Evolutionary conservation across 257 asterid genomes (phyloP), one percentile per base, ranked within the genome.

Genomic region (Nicotiana benthamiana): DNA sequence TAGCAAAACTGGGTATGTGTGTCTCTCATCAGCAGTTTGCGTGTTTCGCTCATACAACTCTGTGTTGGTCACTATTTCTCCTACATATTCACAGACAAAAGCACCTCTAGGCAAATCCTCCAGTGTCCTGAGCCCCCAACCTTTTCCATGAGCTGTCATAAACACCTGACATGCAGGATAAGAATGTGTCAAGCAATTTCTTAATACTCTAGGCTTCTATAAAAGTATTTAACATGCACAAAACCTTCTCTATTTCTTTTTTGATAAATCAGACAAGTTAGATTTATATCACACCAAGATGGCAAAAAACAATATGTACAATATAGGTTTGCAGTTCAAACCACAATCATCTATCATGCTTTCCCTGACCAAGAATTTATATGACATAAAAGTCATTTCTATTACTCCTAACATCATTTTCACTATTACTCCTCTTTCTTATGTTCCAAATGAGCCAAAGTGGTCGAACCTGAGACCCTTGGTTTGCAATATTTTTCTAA

Each of bases 71-170:
- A 93, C 79, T 24, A 93, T 87, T 36, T 90, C 96, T 5, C 97
- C 96, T 8, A 85, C 90, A 76, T 91, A 86, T 68, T 89, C 90
- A 86, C 97, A 93, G 32, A 93, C 82, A 83, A 93, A 93, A 4
- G 97, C 88, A 66, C 97, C 97, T 79, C 86, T 70, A 53, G 95
- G 95, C 77, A 92, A 77, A 64, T 88, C 90, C 86, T 94, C 98
- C 27, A 94, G 94, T 2, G 94, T 64, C 72, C 97, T 86, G 15
- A 94, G 68, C 62, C 97, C 98, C 98, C 98, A 92, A 16, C 97
- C 97, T 87, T 94, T 94, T 52, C 90, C 94, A 56, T 82, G 86
- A 5, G 76, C 75, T 4, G 97, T 87, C 79, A 82, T 32, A 86
- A 90, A 94, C 59, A 94, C 92, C 98, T 94, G 43, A 34, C 46